phyloP scores from a whole-genome alignment of 331 rosid genomes.

The Quercus tomentella region DNA sequence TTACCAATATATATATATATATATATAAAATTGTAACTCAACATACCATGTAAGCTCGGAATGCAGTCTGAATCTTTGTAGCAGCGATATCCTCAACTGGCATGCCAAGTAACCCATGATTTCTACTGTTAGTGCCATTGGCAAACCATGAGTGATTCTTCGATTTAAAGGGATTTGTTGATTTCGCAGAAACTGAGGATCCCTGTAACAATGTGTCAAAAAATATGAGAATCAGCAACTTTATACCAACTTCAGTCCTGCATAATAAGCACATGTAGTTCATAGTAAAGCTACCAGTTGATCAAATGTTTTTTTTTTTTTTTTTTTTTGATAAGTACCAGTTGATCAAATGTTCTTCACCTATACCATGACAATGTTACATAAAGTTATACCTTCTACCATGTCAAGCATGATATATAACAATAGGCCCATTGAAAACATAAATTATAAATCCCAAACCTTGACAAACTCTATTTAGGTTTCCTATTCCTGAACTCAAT shows the following conservation, averaged over 20 bases:
- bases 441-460: neutral
- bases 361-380: neutral
- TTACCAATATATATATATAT: too few relatives aligned
- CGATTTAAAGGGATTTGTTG: constrained; percentile 35
- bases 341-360: neutral
- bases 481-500: neutral
- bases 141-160: constrained; percentile 22
- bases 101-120: constrained; percentile 32
- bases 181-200: constrained; percentile 33
- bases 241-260: constrained; percentile 13
- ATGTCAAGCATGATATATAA: neutral
- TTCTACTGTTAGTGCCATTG: constrained; percentile 37
- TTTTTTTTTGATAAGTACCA: neutral
- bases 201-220: constrained; percentile 39
- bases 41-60: constrained; percentile 72
- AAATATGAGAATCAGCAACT: constrained; percentile 16
- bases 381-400: neutral
- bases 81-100: constrained; percentile 76
- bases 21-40: too few relatives aligned
- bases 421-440: neutral
- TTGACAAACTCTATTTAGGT: neutral
- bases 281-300: neutral
- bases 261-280: constrained; percentile 13
- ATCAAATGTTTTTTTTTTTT: neutral
- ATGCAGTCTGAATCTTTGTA: constrained; percentile 78